These are phyloP conservation scores for Phytopythium sindhum DNA, from an alignment of 352 stramenopile genomes.

Conservation along the genomic window DNA sequence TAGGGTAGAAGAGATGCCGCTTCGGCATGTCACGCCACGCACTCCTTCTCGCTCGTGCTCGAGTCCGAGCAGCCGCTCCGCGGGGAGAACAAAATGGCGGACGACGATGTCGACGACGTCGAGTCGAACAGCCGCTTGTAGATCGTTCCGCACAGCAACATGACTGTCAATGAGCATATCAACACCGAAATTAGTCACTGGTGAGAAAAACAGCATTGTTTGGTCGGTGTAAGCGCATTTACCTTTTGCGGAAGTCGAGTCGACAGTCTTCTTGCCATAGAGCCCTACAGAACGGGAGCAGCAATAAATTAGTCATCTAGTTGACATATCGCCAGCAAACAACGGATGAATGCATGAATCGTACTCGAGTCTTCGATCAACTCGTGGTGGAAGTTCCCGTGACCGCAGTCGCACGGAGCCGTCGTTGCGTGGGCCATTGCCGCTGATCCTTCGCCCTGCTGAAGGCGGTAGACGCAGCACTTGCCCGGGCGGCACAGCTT, in stretches of 20 bases:
- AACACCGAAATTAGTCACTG: conserved; percentile 8
- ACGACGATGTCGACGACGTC: conserved; percentile 34
- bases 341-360: conserved; percentile 7
- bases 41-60: conserved; percentile 46
- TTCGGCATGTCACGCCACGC: conserved; percentile 25
- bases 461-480: conserved; percentile 66
- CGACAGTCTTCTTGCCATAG: conserved; percentile 57
- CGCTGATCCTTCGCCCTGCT: conserved; percentile 25
- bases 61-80: conserved; percentile 49
- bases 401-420: conserved; percentile 59
- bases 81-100: conserved; percentile 43
- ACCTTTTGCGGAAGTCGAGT: conserved; percentile 67
- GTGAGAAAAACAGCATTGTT: background rate
- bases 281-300: conserved; percentile 30
- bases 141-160: conserved; percentile 71
- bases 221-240: background rate
- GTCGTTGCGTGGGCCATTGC: conserved; percentile 21
- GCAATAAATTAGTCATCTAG: conserved; percentile 11
- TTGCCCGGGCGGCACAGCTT: conserved; percentile 64
- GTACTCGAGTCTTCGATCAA: conserved; percentile 72
- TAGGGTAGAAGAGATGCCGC: background rate
- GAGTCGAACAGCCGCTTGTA: conserved; percentile 72
- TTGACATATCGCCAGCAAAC: background rate
- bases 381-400: conserved; percentile 75
- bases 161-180: conserved; percentile 21